A percentile compares a stretch with the other conserved stretches of the same genome.
Evolutionary conservation across 164 flowering plant genomes (phyloP).

Genomic region (Chimonanthus praecox): DNA sequence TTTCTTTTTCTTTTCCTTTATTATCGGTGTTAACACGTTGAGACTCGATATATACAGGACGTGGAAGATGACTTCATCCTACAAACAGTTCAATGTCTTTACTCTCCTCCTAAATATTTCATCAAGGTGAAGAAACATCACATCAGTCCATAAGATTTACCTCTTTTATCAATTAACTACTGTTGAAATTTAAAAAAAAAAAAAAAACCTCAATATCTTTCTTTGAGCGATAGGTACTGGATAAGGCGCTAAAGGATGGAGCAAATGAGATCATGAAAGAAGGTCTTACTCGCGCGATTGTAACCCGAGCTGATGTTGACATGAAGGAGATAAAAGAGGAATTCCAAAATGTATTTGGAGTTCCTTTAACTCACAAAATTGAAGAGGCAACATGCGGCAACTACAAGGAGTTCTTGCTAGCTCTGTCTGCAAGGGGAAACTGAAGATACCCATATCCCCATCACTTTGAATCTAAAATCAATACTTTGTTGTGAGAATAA

Average conservation of each 20-base stretch:
- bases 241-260: slow-evolving; percentile 25
- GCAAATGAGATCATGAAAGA: slow-evolving; percentile 52
- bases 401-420: slow-evolving; percentile 65
- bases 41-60: slow-evolving; percentile 32
- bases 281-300: slow-evolving; percentile 54
- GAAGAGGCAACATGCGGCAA: slow-evolving; percentile 45
- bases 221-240: slow-evolving; percentile 41
- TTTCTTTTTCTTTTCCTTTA: neutral
- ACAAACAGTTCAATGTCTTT: slow-evolving; percentile 45
- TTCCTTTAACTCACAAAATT: slow-evolving; percentile 40
- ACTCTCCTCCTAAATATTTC: slow-evolving; percentile 49
- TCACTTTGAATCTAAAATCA: no score
- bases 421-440: slow-evolving; percentile 27
- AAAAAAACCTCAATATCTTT: neutral
- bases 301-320: slow-evolving; percentile 58
- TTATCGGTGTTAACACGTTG: neutral
- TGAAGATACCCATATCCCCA: neutral
- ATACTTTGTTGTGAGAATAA: no score
- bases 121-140: slow-evolving; percentile 35
- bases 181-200: no score
- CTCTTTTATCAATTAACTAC: no score
- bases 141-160: neutral
- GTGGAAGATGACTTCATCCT: slow-evolving; percentile 31
- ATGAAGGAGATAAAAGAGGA: slow-evolving; percentile 53
- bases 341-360: slow-evolving; percentile 35